A percentile compares a stretch with the other conserved stretches of the same genome.
Conservation (phyloP, 2,329 filamentous ascomycete species). For the Ceratocystis destructans region DNA sequence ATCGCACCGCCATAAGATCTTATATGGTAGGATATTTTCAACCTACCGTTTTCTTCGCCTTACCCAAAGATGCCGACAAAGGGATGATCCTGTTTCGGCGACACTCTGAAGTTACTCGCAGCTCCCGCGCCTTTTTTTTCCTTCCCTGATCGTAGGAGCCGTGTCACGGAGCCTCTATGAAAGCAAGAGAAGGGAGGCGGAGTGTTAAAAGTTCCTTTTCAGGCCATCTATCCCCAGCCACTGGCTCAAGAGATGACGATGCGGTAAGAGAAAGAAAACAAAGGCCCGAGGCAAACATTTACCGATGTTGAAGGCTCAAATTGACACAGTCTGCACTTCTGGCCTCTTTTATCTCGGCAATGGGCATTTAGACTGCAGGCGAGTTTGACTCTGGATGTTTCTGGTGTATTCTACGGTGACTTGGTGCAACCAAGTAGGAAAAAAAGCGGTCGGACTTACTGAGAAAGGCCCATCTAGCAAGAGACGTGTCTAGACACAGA, state of each 20-base stretch:
- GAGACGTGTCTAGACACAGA: neutral
- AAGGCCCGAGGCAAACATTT: neutral
- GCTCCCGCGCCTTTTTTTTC: neutral
- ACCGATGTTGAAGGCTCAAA: neutral
- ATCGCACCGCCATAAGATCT: neutral
- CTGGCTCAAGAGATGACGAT: neutral
- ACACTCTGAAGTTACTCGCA: neutral
- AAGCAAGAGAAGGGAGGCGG: neutral
- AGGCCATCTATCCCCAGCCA: neutral
- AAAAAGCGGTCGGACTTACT: neutral
- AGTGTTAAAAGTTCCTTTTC: neutral
- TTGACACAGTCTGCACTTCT: neutral
- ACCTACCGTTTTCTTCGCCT: neutral
- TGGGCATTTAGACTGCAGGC: neutral
- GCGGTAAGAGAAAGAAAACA: neutral
- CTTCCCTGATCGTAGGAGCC: neutral
- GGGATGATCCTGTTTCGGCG: neutral
- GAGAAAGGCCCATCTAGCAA: neutral
- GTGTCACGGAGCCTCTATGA: neutral
- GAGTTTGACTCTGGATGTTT: constrained; percentile 6
- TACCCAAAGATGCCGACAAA: neutral
- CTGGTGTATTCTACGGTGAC: neutral
- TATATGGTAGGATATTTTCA: neutral
- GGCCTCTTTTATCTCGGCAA: neutral
- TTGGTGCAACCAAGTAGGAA: neutral